These are phyloP conservation scores for Phytophthora tubulina DNA, from an alignment of 352 stramenopile genomes.

Conservation along the genomic window DNA sequence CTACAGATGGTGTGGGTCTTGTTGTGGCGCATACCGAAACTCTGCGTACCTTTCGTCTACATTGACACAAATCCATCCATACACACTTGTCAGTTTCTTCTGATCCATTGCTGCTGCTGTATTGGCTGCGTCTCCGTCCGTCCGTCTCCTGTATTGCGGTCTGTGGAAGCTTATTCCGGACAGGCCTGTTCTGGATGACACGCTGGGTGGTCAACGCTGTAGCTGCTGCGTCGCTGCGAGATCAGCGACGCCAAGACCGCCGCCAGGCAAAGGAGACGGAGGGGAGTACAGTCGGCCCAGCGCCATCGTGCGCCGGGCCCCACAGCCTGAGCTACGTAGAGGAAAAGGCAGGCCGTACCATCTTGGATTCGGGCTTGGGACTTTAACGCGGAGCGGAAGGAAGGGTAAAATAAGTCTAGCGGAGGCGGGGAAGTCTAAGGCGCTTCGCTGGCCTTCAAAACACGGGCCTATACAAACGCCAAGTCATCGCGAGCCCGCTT, in stretches of 20 bases:
- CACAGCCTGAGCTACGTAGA: constrained; percentile 1
- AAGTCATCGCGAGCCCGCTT: constrained; percentile 55
- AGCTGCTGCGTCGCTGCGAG: constrained; percentile 3
- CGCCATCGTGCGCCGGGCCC: not conserved
- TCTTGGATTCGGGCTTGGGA: constrained; percentile 87
- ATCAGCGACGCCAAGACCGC: not conserved
- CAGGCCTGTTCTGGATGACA: constrained; percentile 20
- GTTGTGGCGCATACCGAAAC: constrained; percentile 99
- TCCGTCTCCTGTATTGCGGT: constrained; percentile 12
- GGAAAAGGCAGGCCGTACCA: constrained; percentile 57
- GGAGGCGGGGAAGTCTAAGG: constrained; percentile 40
- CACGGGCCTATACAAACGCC: constrained; percentile 58
- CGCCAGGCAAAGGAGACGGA: constrained; percentile 21
- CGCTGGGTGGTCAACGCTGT: constrained; percentile 6
- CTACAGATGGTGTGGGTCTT: constrained; percentile 99
- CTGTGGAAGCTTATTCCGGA: not conserved
- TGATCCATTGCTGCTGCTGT: not conserved
- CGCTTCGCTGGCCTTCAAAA: constrained; percentile 46
- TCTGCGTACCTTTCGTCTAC: constrained; percentile 99
- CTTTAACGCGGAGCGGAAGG: constrained; percentile 89
- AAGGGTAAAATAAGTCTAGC: constrained; percentile 87
- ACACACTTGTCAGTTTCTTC: constrained; percentile 30
- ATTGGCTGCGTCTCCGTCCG: constrained; percentile 8
- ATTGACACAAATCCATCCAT: constrained; percentile 34
- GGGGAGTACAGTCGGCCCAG: not conserved